A percentile compares a stretch with the other conserved stretches of the same genome.
Evolutionary conservation across 345 rosid species (phyloP).

Genomic region (Dipteronia sinensis): DNA sequence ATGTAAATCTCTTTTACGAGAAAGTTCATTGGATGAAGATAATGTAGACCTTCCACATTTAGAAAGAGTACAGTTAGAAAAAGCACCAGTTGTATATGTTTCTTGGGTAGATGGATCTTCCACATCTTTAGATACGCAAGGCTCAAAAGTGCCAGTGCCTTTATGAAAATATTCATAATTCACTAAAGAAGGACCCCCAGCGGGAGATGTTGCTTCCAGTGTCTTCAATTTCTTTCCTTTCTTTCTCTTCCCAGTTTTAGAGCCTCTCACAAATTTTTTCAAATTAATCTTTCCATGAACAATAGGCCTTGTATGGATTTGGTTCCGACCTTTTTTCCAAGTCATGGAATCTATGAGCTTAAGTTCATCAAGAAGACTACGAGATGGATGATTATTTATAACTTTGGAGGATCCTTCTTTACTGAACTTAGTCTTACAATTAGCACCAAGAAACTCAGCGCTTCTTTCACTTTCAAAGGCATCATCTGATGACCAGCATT

Average conservation of each 20-base stretch:
- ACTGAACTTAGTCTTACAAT: slow-evolving; percentile 24
- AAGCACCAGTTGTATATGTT: slow-evolving; percentile 16
- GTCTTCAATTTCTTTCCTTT: slow-evolving; percentile 27
- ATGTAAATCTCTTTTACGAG: slow-evolving; percentile 35
- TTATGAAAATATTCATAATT: slow-evolving; percentile 4
- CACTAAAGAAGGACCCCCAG: slow-evolving; percentile 14
- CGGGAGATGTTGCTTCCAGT: slow-evolving; percentile 20
- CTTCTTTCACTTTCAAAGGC: slow-evolving; percentile 51
- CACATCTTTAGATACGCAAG: slow-evolving; percentile 28
- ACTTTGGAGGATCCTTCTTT: slow-evolving; percentile 22
- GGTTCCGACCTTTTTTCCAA: slow-evolving; percentile 39
- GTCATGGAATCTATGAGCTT: slow-evolving; percentile 50
- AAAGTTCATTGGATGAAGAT: slow-evolving; percentile 25
- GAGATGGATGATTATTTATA: slow-evolving; percentile 24
- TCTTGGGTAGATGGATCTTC: slow-evolving; percentile 21
- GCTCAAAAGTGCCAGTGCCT: slow-evolving; percentile 8
- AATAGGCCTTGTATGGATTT: slow-evolving; percentile 20
- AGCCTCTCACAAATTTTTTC: slow-evolving; percentile 18
- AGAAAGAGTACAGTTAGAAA: slow-evolving; percentile 14
- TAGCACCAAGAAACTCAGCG: slow-evolving; percentile 28
- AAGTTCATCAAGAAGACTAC: slow-evolving; percentile 60
- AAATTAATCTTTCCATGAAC: slow-evolving; percentile 27
- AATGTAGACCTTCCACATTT: slow-evolving; percentile 19
- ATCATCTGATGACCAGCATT: slow-evolving; percentile 56
- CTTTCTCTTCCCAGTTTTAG: slow-evolving; percentile 42